Percentiles rank a stretch among this genome's conserved stretches.
Evolutionary conservation across 129 eudicot species (phyloP).

Genomic region (Flaveria robusta): DNA sequence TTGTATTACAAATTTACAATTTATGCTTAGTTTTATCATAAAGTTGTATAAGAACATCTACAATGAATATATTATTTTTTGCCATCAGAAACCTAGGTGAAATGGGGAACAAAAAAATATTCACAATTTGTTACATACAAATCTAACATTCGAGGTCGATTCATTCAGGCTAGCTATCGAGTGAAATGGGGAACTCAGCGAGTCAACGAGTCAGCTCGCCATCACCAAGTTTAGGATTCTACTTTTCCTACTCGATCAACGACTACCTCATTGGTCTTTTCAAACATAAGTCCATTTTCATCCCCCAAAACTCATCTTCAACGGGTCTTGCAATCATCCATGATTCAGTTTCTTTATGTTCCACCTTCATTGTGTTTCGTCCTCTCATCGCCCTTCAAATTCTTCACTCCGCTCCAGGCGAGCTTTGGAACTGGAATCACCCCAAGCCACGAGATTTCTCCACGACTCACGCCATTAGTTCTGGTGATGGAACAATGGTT

Average conservation of each 20-base stretch:
- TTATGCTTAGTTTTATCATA: too few species aligned
- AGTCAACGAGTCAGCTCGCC: constrained; percentile 20
- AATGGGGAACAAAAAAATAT: too few species aligned
- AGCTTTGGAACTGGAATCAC: constrained; percentile 27
- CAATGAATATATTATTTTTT: too few species aligned
- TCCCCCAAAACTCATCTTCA: constrained; percentile 3
- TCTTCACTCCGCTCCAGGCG: constrained; percentile 35
- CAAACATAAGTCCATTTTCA: constrained; percentile 21
- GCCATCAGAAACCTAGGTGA: too few species aligned
- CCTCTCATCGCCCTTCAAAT: constrained; percentile 23
- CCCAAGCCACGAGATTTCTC: constrained; percentile 14
- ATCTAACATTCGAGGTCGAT: not conserved
- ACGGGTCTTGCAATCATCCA: constrained; percentile 18
- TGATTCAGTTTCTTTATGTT: constrained; percentile 18
- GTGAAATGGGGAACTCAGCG: constrained; percentile 27
- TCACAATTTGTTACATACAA: too few species aligned
- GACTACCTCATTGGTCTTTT: not conserved
- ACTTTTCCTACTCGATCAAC: constrained; percentile 2
- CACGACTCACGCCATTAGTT: not conserved
- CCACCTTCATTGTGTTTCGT: constrained; percentile 28
- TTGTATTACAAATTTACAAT: too few species aligned
- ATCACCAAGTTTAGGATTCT: constrained; percentile 25
- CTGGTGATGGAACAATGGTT: not conserved
- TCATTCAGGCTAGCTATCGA: not conserved
- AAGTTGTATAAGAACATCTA: too few species aligned